Base-by-base conservation (phyloP, 2,329 filamentous ascomycete genomes). In the Sarocladium strictum region DNA sequence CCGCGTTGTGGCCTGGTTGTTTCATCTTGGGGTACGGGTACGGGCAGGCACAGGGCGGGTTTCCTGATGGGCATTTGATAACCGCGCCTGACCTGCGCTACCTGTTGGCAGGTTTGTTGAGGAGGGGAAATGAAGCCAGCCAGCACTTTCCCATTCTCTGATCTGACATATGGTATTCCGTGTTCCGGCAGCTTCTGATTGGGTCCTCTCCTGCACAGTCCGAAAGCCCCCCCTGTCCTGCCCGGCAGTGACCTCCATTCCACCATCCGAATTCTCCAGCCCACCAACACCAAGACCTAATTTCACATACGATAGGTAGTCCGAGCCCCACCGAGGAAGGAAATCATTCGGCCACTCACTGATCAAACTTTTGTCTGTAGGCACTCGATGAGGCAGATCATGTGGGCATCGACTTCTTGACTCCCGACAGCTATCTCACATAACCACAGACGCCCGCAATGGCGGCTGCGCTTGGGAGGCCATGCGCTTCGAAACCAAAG, bases 21-120 rank as follows among this genome's bases (percentile, higher is more conserved):
- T 51, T 51, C 47, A 51, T 51, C 47, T 51, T 23, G 27, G 21
- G 43, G 43, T 29, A 47, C 23, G 43, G 23, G 43, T 11, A n/a
- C n/a, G 15, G 24, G 23, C 43, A 27, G 43, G 43, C 17, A 19
- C 35, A n/a, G n/a, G n/a, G n/a, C n/a, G n/a, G n/a, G n/a, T n/a
- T n/a, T n/a, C n/a, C n/a, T n/a, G n/a, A 26, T 45, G 6, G 41
- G 7, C 41, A 45, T 7, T n/a, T n/a, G 40, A 17, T 9, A 21
- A 19, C 35, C n/a, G 35, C 35, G 15, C 21, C 21, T 43, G 40
- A 4, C 17, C 21, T 21, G 15, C 40, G 40, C 40, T 43, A 43
- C n/a, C n/a, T n/a, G n/a, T 43, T 43, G 40, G n/a, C 21, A 43
- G 17, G 21, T 43, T 15, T 6, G 40, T 3, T 24, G 17, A 17